Evolutionary conservation across 768 basidiomycete species (phyloP), one percentile per base, ranked within the genome.

Genomic region (Amanita rimosa): DNA sequence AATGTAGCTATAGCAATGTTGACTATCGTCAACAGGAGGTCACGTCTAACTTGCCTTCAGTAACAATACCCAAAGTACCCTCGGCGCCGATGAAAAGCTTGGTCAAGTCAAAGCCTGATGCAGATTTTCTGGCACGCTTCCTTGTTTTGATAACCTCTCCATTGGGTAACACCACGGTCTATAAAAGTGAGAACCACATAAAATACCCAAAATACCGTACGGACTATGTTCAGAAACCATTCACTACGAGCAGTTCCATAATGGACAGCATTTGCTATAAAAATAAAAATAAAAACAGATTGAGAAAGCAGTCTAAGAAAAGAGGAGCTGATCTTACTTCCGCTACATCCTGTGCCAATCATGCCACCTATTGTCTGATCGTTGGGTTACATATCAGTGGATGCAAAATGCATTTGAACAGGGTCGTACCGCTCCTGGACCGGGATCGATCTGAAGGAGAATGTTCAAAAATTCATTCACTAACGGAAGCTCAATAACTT

Each of bases 61-160:
- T 91, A n/a, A 94, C 79, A 54, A 94, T 85, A 3, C 91, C 91
- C 39, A 93, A 62, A 0, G 90, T 94, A 5, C 91, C 91, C 62
- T 93, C 91, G 2, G 88, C 87, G 3, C 91, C 91, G 42, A 93
- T 85, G 65, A 93, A 92, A 2, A 92, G 63, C 60, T 93, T 93
- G 0, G 87, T 92, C 1, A 76, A 73, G 58, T 94, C 92, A 57
- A 85, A 93, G 0, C 92, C 92, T 0, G 88, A 86, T 0, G 90
- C 76, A 3, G 87, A 91, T 60, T 96, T 94, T 42, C 88, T 71
- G 17, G 85, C 81, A 39, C 85, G 68, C 49, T 75, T 71, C 17
- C 90, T 78, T 0, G 92, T 95, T 61, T 92, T 91, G 57, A 96
- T 81, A 8, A 96, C 81, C 59, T 90, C 78, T 5, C 92, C 89